phyloP scores from a whole-genome alignment of 805 yeast species.

The Dipodascopsis uninucleata region DNA sequence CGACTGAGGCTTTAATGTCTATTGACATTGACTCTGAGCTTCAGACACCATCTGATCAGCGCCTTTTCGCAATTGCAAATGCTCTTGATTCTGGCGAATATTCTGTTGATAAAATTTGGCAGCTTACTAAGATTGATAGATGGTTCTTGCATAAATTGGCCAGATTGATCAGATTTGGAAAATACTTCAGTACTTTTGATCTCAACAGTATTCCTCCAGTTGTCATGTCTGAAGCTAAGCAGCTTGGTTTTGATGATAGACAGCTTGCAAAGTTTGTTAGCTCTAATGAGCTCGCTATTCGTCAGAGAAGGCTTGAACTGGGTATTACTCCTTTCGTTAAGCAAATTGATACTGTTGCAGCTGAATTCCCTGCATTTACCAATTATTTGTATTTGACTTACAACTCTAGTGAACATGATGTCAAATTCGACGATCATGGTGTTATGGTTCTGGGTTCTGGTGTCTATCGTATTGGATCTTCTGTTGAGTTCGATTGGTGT shows the following conservation, averaged over 20 bases:
- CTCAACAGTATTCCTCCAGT: constrained; percentile 53
- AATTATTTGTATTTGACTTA: constrained; percentile 93
- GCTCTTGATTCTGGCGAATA: constrained; percentile 79
- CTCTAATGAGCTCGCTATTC: constrained; percentile 88
- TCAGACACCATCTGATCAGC: constrained; percentile 96
- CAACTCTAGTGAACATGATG: constrained; percentile 84
- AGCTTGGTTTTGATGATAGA: constrained; percentile 94
- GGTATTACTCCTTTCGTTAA: constrained; percentile 90
- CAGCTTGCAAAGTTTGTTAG: constrained; percentile 86
- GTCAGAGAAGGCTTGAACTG: constrained; percentile 80
- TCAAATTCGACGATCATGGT: constrained; percentile 86
- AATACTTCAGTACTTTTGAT: constrained; percentile 37
- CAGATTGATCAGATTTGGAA: constrained; percentile 69
- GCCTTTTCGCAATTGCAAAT: constrained; percentile 93
- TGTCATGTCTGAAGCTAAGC: constrained; percentile 80
- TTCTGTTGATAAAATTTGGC: constrained; percentile 88
- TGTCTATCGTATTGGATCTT: constrained; percentile 97
- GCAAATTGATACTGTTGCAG: constrained; percentile 98
- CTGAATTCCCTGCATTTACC: constrained; percentile 96
- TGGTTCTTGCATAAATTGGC: constrained; percentile 92
- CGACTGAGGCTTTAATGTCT: constrained; percentile 79
- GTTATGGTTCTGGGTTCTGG: constrained; percentile 96
- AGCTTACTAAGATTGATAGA: constrained; percentile 84
- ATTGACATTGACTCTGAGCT: constrained; percentile 89
- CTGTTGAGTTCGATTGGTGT: constrained; percentile 99